phyloP scores from a whole-genome alignment of 305 asterid genomes.

The Petunia hybrid region DNA sequence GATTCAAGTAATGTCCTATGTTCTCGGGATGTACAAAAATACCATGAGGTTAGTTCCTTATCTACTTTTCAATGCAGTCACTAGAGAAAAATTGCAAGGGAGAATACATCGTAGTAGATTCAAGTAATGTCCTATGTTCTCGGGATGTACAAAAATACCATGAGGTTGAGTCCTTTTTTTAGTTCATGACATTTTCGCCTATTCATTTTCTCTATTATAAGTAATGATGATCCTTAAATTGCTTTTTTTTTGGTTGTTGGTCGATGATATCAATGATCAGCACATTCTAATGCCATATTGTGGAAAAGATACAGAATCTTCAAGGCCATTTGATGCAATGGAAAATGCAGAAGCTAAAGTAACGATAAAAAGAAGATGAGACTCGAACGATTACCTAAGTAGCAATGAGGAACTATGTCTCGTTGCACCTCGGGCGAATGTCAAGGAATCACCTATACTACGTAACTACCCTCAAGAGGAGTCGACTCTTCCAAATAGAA shows the following conservation, averaged over 20 bases:
- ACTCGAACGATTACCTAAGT: no score
- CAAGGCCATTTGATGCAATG: no score
- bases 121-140: slow-evolving; percentile 8
- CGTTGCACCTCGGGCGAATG: no score
- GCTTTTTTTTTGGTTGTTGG: neutral
- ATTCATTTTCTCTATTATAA: no score
- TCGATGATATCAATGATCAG: neutral
- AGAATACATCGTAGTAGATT: neutral
- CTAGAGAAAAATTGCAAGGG: slow-evolving; percentile 15
- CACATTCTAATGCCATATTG: slow-evolving; percentile 16
- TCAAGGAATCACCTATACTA: no score
- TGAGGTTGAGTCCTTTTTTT: neutral
- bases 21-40: neutral
- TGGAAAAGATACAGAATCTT: neutral
- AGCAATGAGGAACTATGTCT: no score
- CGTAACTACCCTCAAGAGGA: no score
- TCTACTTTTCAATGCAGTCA: neutral
- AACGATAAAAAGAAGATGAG: no score
- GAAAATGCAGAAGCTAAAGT: no score
- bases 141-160: neutral
- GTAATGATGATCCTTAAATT: no score
- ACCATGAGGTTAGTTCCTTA: slow-evolving; percentile 23
- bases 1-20: neutral
- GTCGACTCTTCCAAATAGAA: no score
- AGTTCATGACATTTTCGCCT: neutral